Evolutionary conservation across 164 flowering plant genomes (phyloP).

Genomic region (Aristolochia fimbriata): DNA sequence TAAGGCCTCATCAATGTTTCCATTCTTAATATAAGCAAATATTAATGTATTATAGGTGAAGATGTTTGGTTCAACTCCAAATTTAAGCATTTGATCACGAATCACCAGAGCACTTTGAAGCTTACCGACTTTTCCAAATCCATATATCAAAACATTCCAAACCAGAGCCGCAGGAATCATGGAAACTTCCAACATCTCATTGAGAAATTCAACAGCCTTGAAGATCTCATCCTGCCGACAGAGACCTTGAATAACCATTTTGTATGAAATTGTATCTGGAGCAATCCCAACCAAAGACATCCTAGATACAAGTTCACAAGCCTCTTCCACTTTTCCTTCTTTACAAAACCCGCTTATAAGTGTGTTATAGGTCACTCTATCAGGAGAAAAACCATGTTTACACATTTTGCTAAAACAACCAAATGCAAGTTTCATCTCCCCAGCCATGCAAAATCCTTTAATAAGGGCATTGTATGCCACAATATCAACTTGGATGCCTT

Average conservation of each 20-base stretch:
- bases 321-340: conserved; percentile 46
- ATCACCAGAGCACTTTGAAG: conserved; percentile 26
- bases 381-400: conserved; percentile 51
- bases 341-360: conserved; percentile 50
- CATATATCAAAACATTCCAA: conserved; percentile 65
- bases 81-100: conserved; percentile 41
- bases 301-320: conserved; percentile 25
- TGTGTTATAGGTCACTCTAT: conserved; percentile 55
- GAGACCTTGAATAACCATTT: conserved; percentile 47
- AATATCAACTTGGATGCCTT: conserved; percentile 30
- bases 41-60: conserved; percentile 65
- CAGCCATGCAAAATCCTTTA: conserved; percentile 39
- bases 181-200: conserved; percentile 37
- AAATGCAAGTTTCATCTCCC: conserved; percentile 27
- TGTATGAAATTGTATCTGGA: conserved; percentile 61
- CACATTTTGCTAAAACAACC: conserved; percentile 39
- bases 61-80: conserved; percentile 50
- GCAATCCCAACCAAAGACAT: conserved; percentile 48
- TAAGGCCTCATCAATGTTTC: conserved; percentile 32
- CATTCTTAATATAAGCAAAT: conserved; percentile 35
- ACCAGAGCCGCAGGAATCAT: conserved; percentile 39
- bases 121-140: conserved; percentile 49
- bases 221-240: conserved; percentile 37
- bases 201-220: conserved; percentile 38
- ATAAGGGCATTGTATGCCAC: conserved; percentile 62